These are phyloP conservation scores for Backusella mclennaniae DNA, from an alignment of 192 early-diverging fungal genomes.

Conservation along the genomic window DNA sequence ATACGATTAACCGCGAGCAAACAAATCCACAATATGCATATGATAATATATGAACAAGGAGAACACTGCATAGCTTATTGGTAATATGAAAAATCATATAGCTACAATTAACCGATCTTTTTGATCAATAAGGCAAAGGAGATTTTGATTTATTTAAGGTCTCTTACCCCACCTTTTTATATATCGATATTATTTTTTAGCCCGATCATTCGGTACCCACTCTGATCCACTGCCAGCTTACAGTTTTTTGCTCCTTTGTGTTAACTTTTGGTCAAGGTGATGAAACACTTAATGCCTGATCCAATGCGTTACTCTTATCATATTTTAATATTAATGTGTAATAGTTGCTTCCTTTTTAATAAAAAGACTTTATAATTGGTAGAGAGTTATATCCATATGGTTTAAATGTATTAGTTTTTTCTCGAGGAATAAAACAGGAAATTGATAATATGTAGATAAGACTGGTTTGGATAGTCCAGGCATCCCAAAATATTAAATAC, in stretches of 20 bases:
- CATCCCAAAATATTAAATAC: neutral
- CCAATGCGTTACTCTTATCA: neutral
- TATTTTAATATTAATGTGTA: neutral
- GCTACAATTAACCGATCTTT: neutral
- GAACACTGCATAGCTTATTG: neutral
- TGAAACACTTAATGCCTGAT: neutral
- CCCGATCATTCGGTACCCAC: neutral
- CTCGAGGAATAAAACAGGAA: neutral
- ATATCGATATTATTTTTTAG: neutral
- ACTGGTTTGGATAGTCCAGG: constrained; percentile 1
- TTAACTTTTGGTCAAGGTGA: neutral
- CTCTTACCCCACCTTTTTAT: constrained; percentile 5
- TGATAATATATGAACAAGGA: neutral
- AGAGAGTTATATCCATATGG: neutral
- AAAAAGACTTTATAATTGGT: neutral
- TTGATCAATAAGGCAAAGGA: neutral
- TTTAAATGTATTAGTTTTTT: constrained; percentile 6
- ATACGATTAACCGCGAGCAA: neutral
- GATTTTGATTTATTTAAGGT: neutral
- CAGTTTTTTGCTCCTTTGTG: neutral
- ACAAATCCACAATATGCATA: neutral
- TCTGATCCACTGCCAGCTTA: neutral
- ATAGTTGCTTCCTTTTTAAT: neutral
- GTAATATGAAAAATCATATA: neutral
- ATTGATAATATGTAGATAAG: constrained; percentile 5